These are phyloP conservation scores for Parmelia sp. DNA, from an alignment of 495 filamentous ascomycete species.

Conservation along the genomic window DNA sequence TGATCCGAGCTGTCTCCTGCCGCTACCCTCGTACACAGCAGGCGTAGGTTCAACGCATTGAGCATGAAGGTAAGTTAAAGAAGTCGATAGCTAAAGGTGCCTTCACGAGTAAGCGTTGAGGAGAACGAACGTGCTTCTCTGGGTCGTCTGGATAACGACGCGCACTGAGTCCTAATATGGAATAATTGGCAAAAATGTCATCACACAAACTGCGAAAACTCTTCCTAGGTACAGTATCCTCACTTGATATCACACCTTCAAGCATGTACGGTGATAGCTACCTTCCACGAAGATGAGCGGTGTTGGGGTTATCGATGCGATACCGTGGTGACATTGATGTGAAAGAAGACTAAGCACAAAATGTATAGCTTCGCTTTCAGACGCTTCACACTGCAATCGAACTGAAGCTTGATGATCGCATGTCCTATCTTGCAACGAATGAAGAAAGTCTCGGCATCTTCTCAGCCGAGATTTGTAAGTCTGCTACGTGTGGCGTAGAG, in stretches of 20 bases:
- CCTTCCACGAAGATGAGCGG: not conserved
- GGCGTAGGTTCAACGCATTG: not conserved
- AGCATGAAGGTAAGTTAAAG: not conserved
- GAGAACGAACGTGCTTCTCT: not conserved
- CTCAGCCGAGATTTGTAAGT: not conserved
- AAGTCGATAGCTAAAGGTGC: not conserved
- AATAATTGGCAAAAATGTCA: no score
- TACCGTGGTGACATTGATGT: slow-evolving; percentile 1
- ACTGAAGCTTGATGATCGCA: not conserved
- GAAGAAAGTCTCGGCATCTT: not conserved
- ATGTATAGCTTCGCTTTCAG: not conserved
- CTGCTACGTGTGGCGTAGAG: not conserved
- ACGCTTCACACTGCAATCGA: not conserved
- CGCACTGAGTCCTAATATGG: no score
- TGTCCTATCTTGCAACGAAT: not conserved
- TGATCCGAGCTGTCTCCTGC: not conserved
- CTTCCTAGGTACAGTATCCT: not conserved
- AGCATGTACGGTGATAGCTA: not conserved
- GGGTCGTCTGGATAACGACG: not conserved
- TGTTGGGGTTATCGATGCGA: not conserved
- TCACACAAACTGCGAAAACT: no score
- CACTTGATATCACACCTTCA: not conserved
- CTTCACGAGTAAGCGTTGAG: not conserved
- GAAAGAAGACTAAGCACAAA: not conserved
- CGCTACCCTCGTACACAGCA: not conserved